Base-by-base conservation (phyloP, 2,329 filamentous ascomycete species). In the Tolypocladium capitatum region DNA sequence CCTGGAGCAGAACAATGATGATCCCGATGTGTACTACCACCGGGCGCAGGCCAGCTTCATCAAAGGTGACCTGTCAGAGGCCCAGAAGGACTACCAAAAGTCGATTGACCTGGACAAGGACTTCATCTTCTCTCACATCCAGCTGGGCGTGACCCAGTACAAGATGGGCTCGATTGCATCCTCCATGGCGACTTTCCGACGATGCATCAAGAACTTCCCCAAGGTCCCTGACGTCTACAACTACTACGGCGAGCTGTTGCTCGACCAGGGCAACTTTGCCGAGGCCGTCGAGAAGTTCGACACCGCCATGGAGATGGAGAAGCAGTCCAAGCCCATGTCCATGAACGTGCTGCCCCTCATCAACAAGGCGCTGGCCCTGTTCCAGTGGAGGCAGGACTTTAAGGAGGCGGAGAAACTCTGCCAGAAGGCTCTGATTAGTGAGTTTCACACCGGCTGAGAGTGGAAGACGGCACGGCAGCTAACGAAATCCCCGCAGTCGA, bases 91-190 rank as follows among this genome's bases (percentile, higher is more conserved):
- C 71, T 98, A 98, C 72, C 92, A 98, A 67, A 96, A 94, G 72
- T 97, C 92, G 3, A 98, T 98, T 60, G 92, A 98, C 59, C 78
- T 98, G 30, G 92, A 98, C 73, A 79, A 81, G 57, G 83, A 87
- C 56, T 98, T 98, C 69, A 98, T 98, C 72, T 98, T 95, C 78
- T 97, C 91, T 8, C 92, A 98, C 71, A 98, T 98, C 61, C 92
- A 98, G 69, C 86, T 98, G 40, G 92, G 92, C 66, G 92, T 98
- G 46, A 98, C 92, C 45, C 92, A 98, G 70, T 98, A 98, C 76
- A 98, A 98, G 82, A 94, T 97, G 85, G 92, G 92, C 56, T 95
- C 88, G 30, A 86, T 98, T 49, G 92, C 92, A 8, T 96, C 90
- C 9, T 95, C 90, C 43, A 97, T 97, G 89, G 91, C 92, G 33